Conservation (phyloP, 1,284 basidiomycete species). For the Ceratobasidium papillatum region DNA sequence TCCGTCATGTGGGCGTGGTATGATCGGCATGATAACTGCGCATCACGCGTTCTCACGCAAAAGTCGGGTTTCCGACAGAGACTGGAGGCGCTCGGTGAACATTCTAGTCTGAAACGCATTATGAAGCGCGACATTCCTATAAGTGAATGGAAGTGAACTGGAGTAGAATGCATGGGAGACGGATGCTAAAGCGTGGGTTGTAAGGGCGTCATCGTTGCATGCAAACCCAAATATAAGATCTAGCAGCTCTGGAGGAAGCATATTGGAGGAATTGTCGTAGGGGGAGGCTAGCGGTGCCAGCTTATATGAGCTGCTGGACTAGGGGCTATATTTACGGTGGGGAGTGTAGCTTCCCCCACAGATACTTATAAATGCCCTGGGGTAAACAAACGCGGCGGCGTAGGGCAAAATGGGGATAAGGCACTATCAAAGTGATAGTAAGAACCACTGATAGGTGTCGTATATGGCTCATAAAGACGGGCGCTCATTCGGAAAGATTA, state of each 20-base stretch:
- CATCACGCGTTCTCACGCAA: too few relatives aligned
- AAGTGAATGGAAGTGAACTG: slow-evolving; percentile 4
- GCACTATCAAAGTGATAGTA: too few relatives aligned
- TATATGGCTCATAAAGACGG: too few relatives aligned
- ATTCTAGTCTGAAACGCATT: background rate
- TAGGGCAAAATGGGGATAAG: too few relatives aligned
- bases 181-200: background rate
- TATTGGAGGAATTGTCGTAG: too few relatives aligned
- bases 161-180: slow-evolving; percentile 2
- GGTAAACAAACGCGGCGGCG: too few relatives aligned
- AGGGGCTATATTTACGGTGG: background rate
- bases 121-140: slow-evolving; percentile 7
- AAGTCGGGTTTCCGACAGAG: too few relatives aligned
- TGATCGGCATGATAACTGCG: too few relatives aligned
- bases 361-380: background rate
- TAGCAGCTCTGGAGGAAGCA: slow-evolving; percentile 11
- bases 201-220: slow-evolving; percentile 19
- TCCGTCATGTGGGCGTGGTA: too few relatives aligned
- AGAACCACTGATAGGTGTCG: too few relatives aligned
- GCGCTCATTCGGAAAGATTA: too few relatives aligned
- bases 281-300: background rate
- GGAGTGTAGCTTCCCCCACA: too few relatives aligned
- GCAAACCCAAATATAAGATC: background rate
- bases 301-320: background rate
- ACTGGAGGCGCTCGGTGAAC: background rate